These are phyloP conservation scores for Plectosphaerella sp. DNA, from an alignment of 2,329 filamentous ascomycete genomes.

Conservation along the genomic window DNA sequence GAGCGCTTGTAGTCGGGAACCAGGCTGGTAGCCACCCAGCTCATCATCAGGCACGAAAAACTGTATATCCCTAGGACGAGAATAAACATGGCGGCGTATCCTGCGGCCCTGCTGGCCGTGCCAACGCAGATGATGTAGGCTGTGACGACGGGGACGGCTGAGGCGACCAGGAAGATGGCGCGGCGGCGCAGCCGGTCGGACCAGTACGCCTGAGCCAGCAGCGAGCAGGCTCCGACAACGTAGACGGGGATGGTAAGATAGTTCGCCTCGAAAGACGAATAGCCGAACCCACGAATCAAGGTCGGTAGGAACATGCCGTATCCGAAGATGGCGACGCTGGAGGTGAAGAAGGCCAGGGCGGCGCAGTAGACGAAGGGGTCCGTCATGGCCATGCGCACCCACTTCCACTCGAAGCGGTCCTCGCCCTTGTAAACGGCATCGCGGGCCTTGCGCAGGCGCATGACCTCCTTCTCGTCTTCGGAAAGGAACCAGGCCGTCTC, in stretches of 20 bases:
- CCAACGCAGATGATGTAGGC: conserved; percentile 7
- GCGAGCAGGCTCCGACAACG: conserved; percentile 8
- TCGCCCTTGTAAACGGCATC: conserved; percentile 22
- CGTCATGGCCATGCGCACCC: conserved; percentile 20
- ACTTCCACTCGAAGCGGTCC: conserved; percentile 22
- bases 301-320: conserved; percentile 24
- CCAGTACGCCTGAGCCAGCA: conserved; percentile 4
- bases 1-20: conserved; percentile 11
- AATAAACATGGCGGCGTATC: conserved; percentile 28
- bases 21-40: conserved; percentile 11
- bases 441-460: conserved; percentile 16
- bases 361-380: conserved; percentile 23
- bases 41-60: conserved; percentile 8
- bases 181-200: conserved; percentile 24
- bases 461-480: conserved; percentile 27
- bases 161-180: conserved; percentile 12
- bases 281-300: conserved; percentile 6
- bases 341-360: conserved; percentile 24
- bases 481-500: conserved; percentile 38
- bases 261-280: conserved; percentile 10
- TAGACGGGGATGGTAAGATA: conserved; percentile 16
- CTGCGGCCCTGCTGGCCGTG: conserved; percentile 16
- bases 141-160: conserved; percentile 11
- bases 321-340: conserved; percentile 24
- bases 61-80: conserved; percentile 5